Conservation (phyloP, 495 filamentous ascomycete species). For the Aspergillus wentii region DNA sequence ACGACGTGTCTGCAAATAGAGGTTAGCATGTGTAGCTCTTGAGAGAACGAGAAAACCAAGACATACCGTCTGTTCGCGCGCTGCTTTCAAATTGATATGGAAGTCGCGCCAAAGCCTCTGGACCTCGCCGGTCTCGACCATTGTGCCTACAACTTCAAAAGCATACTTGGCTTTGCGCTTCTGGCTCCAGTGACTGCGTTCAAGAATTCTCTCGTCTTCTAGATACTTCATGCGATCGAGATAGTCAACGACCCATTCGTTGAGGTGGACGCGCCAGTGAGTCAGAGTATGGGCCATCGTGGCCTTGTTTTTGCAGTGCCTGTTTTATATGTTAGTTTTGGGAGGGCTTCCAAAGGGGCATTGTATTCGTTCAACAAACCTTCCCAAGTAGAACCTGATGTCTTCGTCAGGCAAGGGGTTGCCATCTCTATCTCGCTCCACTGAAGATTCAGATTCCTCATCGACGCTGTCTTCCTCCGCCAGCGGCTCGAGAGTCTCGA, state of each 20-base stretch:
- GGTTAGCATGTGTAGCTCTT: too few species aligned
- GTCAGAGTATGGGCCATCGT: constrained; percentile 62
- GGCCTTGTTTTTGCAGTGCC: constrained; percentile 64
- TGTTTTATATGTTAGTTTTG: constrained; percentile 12
- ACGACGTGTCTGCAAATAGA: too few species aligned
- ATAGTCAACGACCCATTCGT: constrained; percentile 61
- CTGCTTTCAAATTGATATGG: constrained; percentile 50
- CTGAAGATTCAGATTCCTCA: constrained; percentile 28
- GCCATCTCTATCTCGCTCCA: constrained; percentile 33
- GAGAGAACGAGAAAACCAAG: background rate
- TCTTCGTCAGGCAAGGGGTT: constrained; percentile 27
- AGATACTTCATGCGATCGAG: constrained; percentile 52
- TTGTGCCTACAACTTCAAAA: constrained; percentile 51
- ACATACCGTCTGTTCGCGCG: constrained; percentile 42
- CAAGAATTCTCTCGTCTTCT: constrained; percentile 45
- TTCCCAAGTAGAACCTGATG: constrained; percentile 38
- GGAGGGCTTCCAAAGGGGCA: too few species aligned
- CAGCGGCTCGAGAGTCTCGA: constrained; percentile 63
- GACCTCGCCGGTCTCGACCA: constrained; percentile 52
- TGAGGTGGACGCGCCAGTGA: constrained; percentile 74
- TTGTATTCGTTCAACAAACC: constrained; percentile 19
- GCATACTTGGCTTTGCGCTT: constrained; percentile 50
- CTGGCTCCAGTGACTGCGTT: constrained; percentile 47
- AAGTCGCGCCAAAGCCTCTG: constrained; percentile 55
- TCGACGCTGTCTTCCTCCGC: constrained; percentile 43